A percentile compares a stretch with the other conserved stretches of the same genome.
phyloP scores from a whole-genome alignment of 2,329 filamentous ascomycete species.

The Diaporthe citri region DNA sequence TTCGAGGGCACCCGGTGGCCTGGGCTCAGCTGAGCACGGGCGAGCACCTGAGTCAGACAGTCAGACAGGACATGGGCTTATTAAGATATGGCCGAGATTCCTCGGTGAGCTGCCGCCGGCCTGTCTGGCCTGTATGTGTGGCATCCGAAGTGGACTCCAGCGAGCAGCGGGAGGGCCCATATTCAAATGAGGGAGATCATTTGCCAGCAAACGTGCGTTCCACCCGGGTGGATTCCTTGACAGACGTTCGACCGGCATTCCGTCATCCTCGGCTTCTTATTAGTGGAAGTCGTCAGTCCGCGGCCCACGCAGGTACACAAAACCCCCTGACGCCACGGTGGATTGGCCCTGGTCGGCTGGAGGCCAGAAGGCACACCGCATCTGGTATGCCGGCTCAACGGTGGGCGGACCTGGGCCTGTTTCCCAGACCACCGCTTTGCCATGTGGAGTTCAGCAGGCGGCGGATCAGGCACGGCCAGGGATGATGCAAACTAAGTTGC shows the following conservation, averaged over 20 bases:
- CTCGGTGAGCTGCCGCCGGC: constrained; percentile 26
- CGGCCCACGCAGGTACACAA: neutral
- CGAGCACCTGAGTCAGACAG: constrained; percentile 11
- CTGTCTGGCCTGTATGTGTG: neutral
- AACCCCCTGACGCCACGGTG: constrained; percentile 18
- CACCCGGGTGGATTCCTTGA: neutral
- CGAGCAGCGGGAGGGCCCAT: neutral
- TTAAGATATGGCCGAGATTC: neutral
- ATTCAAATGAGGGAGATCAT: neutral
- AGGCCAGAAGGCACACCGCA: constrained; percentile 12
- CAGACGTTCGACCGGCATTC: neutral
- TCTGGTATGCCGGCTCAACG: neutral
- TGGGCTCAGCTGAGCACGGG: neutral
- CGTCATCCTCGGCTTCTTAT: constrained; percentile 12
- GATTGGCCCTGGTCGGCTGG: neutral
- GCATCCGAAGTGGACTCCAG: neutral
- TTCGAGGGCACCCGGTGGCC: neutral
- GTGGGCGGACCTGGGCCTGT: neutral
- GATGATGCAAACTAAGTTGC: neutral
- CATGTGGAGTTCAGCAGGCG: neutral
- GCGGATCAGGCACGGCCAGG: constrained; percentile 10
- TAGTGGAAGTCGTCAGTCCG: constrained; percentile 26
- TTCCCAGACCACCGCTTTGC: neutral
- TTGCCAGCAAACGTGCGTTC: neutral
- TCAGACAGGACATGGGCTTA: neutral